phyloP scores from a whole-genome alignment of 768 basidiomycete species.

The Heimioporus sp. region DNA sequence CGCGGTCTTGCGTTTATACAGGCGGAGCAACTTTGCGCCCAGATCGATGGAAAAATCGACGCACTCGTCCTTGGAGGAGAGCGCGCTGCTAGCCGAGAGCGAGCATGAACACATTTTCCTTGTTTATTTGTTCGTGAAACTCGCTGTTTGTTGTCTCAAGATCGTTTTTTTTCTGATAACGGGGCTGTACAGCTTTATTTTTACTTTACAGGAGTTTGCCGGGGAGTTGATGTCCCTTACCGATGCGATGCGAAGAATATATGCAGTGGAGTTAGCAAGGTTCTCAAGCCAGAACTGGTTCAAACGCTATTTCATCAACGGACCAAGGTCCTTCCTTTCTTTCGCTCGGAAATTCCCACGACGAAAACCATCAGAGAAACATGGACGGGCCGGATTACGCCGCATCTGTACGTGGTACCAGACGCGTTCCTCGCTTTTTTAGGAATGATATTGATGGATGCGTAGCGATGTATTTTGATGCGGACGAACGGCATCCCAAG shows the following conservation, averaged over 20 bases:
- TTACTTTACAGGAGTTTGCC: slow-evolving; percentile 93
- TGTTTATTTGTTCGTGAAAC: slow-evolving; percentile 80
- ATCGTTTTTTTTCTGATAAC: slow-evolving; percentile 6
- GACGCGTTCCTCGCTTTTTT: background rate
- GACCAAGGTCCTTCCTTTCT: slow-evolving; percentile 23
- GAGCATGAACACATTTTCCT: slow-evolving; percentile 86
- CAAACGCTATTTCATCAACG: slow-evolving; percentile 32
- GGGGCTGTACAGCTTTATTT: slow-evolving; percentile 73
- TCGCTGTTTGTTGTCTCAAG: background rate
- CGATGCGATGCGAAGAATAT: slow-evolving; percentile 81
- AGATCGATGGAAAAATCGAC: slow-evolving; percentile 11
- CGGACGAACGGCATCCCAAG: slow-evolving; percentile 44
- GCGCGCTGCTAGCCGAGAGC: slow-evolving; percentile 37
- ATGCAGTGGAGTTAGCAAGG: slow-evolving; percentile 58
- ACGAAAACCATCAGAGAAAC: slow-evolving; percentile 13
- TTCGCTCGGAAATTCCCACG: slow-evolving; percentile 16
- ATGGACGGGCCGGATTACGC: slow-evolving; percentile 22
- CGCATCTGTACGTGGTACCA: slow-evolving; percentile 39
- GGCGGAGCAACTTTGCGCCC: slow-evolving; percentile 42
- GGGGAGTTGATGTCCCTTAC: slow-evolving; percentile 78
- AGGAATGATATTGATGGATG: background rate
- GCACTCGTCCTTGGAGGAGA: slow-evolving; percentile 27
- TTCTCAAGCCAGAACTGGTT: slow-evolving; percentile 37
- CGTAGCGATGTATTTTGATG: slow-evolving; percentile 53
- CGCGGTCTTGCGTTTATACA: slow-evolving; percentile 75